Evolutionary conservation across 805 yeast genomes (phyloP), one percentile per base, ranked within the genome.

Genomic region (Pichia sporocuriosa): DNA sequence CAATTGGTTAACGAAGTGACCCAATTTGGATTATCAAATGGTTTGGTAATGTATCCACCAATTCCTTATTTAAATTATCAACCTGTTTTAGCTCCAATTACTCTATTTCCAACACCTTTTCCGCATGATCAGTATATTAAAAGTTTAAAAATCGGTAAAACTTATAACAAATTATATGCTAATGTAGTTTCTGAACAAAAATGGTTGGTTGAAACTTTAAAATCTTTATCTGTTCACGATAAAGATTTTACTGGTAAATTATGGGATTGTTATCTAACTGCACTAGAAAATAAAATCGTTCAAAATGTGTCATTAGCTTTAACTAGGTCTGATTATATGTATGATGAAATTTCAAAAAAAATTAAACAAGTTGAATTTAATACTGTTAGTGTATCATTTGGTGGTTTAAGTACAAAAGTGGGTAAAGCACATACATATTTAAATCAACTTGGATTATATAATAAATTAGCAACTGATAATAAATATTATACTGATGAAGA

Each of bases 331-430:
- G 98, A 93, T 57, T 93, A 90, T 55, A 78, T 93, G 79, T 65
- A 79, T 27, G 80, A 81, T 27, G 55, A 59, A 22, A 56, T 61
- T 43, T 58, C 72, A n/a, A 69, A 71, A 31, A 59, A 62, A 22
- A 82, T 90, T 54, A 89, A 90, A 57, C 98, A 93, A 62, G 93
- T 93, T 39, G 99, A 93, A 61, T 90, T 90, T 67, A 93, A 93
- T 63, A 89, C 98, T 1, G 86, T 93, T 3, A 84, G 96, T 54
- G 96, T 90, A 4, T 89, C 97, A 1, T 93, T 93, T 66, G 96
- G 95, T 17, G 97, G 95, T 0, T 68, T 93, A 43, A 81, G 95
- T 2, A 60, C 87, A 12, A 84, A 81, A 57, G 90, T 86, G 21
- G 84, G 93, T 17, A 68, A 75, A 50, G 66, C 86, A 43, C 98